phyloP scores from a whole-genome alignment of 2,329 filamentous ascomycete genomes.

The Trematosphaeria pertusa region DNA sequence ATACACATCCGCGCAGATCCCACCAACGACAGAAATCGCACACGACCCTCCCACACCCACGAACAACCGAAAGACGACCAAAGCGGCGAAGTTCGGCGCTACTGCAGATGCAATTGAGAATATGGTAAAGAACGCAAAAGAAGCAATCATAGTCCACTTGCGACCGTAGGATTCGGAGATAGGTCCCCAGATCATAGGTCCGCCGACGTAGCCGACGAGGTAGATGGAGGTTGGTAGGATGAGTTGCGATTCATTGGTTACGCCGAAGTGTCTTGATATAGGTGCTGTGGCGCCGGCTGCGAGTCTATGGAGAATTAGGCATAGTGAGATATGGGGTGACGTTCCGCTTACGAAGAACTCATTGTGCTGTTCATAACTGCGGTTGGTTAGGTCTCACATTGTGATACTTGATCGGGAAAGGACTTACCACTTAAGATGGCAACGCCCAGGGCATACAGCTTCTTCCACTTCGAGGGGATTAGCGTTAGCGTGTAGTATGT shows the following conservation, averaged over 20 bases:
- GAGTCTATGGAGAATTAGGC: constrained; percentile 43
- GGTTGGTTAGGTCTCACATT: constrained; percentile 8
- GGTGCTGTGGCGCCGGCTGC: constrained; percentile 68
- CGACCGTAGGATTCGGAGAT: constrained; percentile 55
- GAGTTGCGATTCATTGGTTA: constrained; percentile 54
- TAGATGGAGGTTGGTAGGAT: constrained; percentile 60
- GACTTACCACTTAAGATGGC: constrained; percentile 62
- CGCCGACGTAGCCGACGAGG: constrained; percentile 56
- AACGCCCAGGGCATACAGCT: constrained; percentile 61
- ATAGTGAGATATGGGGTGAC: background rate
- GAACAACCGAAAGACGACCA: constrained; percentile 54
- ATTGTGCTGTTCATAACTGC: constrained; percentile 69
- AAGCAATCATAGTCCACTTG: constrained; percentile 56
- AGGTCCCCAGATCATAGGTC: constrained; percentile 54
- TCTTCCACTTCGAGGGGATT: constrained; percentile 55
- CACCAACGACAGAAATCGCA: constrained; percentile 65
- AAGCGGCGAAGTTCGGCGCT: constrained; percentile 51
- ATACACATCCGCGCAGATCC: constrained; percentile 72
- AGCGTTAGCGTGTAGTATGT: background rate
- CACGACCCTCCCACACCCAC: constrained; percentile 54
- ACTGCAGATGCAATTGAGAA: constrained; percentile 56
- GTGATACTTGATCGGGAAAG: no score
- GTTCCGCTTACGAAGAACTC: constrained; percentile 57
- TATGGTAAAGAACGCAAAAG: constrained; percentile 56
- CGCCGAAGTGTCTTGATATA: constrained; percentile 64